These are phyloP conservation scores for Plasmopara muralis DNA, from an alignment of 352 stramenopile species.

Conservation along the genomic window DNA sequence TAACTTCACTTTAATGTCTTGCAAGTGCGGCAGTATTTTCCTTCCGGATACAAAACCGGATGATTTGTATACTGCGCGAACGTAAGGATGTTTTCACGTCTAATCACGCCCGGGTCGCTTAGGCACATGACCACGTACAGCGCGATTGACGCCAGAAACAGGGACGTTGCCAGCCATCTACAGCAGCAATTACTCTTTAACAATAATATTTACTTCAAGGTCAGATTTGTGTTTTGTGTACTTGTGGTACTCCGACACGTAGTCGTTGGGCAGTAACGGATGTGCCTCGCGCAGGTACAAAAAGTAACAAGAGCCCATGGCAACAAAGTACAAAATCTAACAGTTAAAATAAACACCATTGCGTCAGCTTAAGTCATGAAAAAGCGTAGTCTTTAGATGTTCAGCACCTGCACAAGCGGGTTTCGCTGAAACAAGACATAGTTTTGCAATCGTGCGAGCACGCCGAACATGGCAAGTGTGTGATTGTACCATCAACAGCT, in stretches of 20 bases:
- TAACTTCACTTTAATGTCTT: slow-evolving; percentile 72
- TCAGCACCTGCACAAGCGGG: slow-evolving; percentile 54
- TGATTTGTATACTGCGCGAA: slow-evolving; percentile 71
- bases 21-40: slow-evolving; percentile 84
- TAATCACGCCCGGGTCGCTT: slow-evolving; percentile 73
- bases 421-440: slow-evolving; percentile 68
- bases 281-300: slow-evolving; percentile 65
- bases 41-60: slow-evolving; percentile 67
- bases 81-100: slow-evolving; percentile 32
- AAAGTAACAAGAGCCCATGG: slow-evolving; percentile 65
- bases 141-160: slow-evolving; percentile 50
- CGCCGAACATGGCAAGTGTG: slow-evolving; percentile 17
- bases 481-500: slow-evolving; percentile 1
- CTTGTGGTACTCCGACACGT: slow-evolving; percentile 59
- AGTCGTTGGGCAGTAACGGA: slow-evolving; percentile 52
- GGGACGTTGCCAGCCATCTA: slow-evolving; percentile 37
- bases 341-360: not conserved
- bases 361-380: not conserved
- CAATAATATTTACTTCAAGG: not conserved
- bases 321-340: slow-evolving; percentile 71
- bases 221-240: slow-evolving; percentile 9
- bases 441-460: slow-evolving; percentile 30
- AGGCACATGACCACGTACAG: slow-evolving; percentile 70
- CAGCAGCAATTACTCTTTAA: not conserved
- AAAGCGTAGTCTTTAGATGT: not conserved